Conservation (phyloP, 2,329 filamentous ascomycete genomes). For the Beauveria asiatica region DNA sequence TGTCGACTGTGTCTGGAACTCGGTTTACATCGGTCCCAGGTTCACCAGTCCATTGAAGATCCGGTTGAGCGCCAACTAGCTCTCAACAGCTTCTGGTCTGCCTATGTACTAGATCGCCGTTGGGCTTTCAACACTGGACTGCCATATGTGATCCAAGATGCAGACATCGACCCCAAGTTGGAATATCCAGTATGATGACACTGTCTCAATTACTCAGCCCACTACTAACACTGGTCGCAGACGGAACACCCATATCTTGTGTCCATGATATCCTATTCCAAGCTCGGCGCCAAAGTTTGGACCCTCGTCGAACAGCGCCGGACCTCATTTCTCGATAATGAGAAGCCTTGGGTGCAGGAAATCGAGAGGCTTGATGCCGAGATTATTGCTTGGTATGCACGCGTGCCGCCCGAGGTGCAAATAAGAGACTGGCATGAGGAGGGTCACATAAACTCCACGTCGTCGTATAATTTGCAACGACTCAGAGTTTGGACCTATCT, state of each 20-base stretch:
- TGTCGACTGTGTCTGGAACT: conserved; percentile 71
- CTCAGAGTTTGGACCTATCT: conserved; percentile 79
- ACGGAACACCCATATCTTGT: conserved; percentile 58
- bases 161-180: conserved; percentile 72
- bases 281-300: conserved; percentile 82
- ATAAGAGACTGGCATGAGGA: conserved; percentile 51
- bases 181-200: conserved; percentile 58
- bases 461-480: conserved; percentile 60
- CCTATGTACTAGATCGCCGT: conserved; percentile 75
- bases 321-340: neutral
- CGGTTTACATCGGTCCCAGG: conserved; percentile 73
- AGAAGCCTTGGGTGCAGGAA: conserved; percentile 36
- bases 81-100: conserved; percentile 73
- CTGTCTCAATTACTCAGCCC: neutral
- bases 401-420: conserved; percentile 54
- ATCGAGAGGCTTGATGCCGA: conserved; percentile 76
- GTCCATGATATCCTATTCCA: conserved; percentile 78
- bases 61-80: conserved; percentile 60
- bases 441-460: conserved; percentile 43
- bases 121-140: conserved; percentile 89
- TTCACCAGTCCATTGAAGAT: conserved; percentile 59
- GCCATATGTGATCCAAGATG: conserved; percentile 76
- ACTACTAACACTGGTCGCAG: conserved; percentile 28
- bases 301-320: conserved; percentile 56
- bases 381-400: conserved; percentile 78